Percentiles rank a stretch among this genome's conserved stretches.
Conservation (phyloP, 1,284 basidiomycete genomes). For the Naganishia sp. region DNA sequence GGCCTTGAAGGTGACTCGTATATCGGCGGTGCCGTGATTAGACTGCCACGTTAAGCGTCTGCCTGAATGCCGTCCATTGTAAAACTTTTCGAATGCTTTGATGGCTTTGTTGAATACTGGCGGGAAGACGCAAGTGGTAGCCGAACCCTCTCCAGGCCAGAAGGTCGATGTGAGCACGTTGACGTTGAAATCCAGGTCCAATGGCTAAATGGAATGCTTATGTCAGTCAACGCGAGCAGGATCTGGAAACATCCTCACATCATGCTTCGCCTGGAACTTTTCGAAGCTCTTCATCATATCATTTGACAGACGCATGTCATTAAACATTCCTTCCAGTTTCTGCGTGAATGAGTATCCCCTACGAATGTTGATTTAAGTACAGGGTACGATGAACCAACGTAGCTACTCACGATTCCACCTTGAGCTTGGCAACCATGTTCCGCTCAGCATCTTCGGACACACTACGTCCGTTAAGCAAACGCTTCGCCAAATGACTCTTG, state of each 20-base stretch:
- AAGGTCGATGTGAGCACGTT: constrained; percentile 89
- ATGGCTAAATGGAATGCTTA: constrained; percentile 56
- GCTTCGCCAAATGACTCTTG: constrained; percentile 91
- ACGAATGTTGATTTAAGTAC: not conserved
- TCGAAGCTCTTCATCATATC: constrained; percentile 81
- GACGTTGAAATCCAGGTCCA: constrained; percentile 76
- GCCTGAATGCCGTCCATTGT: constrained; percentile 84
- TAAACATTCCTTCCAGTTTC: constrained; percentile 98
- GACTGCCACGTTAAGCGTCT: constrained; percentile 91
- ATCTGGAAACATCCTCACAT: constrained; percentile 54
- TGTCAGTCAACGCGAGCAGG: not conserved
- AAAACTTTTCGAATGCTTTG: constrained; percentile 84
- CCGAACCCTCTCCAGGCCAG: constrained; percentile 71
- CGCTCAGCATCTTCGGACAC: constrained; percentile 97
- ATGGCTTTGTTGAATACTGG: constrained; percentile 65
- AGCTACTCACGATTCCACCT: constrained; percentile 68
- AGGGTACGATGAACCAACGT: constrained; percentile 23
- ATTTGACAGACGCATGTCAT: constrained; percentile 88
- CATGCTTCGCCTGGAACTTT: constrained; percentile 61
- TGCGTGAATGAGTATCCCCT: constrained; percentile 95
- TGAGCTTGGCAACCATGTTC: constrained; percentile 96
- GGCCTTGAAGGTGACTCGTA: constrained; percentile 77
- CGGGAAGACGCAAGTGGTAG: constrained; percentile 68
- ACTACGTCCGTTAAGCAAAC: constrained; percentile 79
- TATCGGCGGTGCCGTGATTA: constrained; percentile 87